A percentile compares a stretch with the other conserved stretches of the same genome.
These are phyloP conservation scores for Nemania sp. DNA, from an alignment of 2,329 filamentous ascomycete species.

Conservation along the genomic window DNA sequence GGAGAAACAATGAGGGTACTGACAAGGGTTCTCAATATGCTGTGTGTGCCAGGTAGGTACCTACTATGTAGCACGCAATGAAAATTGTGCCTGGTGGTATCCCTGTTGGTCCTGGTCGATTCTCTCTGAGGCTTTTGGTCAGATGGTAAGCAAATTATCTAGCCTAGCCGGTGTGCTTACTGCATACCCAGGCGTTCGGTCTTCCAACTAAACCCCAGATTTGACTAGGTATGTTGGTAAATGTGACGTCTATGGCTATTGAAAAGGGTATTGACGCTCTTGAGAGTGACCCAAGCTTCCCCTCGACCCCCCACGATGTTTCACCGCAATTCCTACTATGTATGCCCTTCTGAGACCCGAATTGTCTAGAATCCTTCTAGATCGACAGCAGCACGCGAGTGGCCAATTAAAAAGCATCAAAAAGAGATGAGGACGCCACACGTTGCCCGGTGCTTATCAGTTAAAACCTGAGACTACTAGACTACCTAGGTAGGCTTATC, in stretches of 20 bases:
- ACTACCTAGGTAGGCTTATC: no score
- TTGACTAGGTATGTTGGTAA: slow-evolving; percentile 24
- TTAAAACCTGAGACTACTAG: slow-evolving; percentile 17
- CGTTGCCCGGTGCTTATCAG: slow-evolving; percentile 41
- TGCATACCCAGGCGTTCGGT: slow-evolving; percentile 28
- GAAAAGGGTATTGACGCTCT: not conserved
- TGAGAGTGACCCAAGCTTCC: not conserved
- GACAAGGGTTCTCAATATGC: slow-evolving; percentile 16
- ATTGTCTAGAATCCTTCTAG: slow-evolving; percentile 48
- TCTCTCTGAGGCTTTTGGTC: slow-evolving; percentile 2
- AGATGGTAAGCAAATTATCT: slow-evolving; percentile 27
- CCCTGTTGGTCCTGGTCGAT: slow-evolving; percentile 12
- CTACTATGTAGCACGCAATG: slow-evolving; percentile 8
- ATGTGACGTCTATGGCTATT: not conserved
- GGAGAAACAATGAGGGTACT: slow-evolving; percentile 12
- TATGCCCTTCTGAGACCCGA: slow-evolving; percentile 38
- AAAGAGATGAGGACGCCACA: slow-evolving; percentile 28
- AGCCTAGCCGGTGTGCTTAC: slow-evolving; percentile 20
- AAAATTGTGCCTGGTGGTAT: slow-evolving; percentile 12
- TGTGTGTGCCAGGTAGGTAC: not conserved
- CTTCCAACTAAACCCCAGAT: slow-evolving; percentile 28
- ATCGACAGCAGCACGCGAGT: slow-evolving; percentile 38
- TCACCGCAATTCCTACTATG: slow-evolving; percentile 38
- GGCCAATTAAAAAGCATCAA: slow-evolving; percentile 36
- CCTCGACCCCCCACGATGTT: slow-evolving; percentile 39